Evolutionary conservation across 169 alveolate genomes (phyloP), one percentile per base, ranked within the genome.

Genomic region (Eimeria tenella): DNA sequence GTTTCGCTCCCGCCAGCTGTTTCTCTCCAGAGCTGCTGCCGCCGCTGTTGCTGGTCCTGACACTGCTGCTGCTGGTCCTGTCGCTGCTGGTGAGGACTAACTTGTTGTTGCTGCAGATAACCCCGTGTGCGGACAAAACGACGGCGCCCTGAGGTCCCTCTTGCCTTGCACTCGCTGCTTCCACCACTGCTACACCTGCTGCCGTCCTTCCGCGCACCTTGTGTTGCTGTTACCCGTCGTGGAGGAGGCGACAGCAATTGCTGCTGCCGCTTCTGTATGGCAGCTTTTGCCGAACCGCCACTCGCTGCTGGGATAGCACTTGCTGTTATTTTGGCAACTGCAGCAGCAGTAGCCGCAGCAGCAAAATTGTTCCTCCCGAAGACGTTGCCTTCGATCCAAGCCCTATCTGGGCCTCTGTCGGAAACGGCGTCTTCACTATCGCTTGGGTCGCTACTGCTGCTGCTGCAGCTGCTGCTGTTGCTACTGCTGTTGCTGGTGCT

Each of bases 1-100:
- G 79, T 62, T 84, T 62, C 81, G 63, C 52, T 13, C 79, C 91
- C 62, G 81, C 91, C 17, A 3, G 55, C 52, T 84, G 91, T n/a
- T 23, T 77, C 91, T 25, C 52, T 7, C 91, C 91, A 84, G 81
- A 84, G 91, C 65, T 84, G 91, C 23, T 84, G 91, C 81, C 63
- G 91, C 11, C 55, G 91, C 25, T 62, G 91, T 50, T 70, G 65
- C 75, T 84, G 91, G 23, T 84, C 81, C 49, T 60, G 58, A 10
- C n/a, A n/a, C 31, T 63, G 75, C 91, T 84, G 6, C 81, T 84
- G 91, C 81, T 84, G 81, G 63, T 84, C 73, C 42, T 84, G 77
- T 50, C 79, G 25, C 91, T 83, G 91, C 49, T 84, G 91, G 63
- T 84, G 91, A 23, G 58, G 19, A 10, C 42, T 53, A 15, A 25